Evolutionary conservation across 2,329 filamentous ascomycete genomes (phyloP), one percentile per base, ranked within the genome.

Genomic region (Coniochaeta ligniaria): DNA sequence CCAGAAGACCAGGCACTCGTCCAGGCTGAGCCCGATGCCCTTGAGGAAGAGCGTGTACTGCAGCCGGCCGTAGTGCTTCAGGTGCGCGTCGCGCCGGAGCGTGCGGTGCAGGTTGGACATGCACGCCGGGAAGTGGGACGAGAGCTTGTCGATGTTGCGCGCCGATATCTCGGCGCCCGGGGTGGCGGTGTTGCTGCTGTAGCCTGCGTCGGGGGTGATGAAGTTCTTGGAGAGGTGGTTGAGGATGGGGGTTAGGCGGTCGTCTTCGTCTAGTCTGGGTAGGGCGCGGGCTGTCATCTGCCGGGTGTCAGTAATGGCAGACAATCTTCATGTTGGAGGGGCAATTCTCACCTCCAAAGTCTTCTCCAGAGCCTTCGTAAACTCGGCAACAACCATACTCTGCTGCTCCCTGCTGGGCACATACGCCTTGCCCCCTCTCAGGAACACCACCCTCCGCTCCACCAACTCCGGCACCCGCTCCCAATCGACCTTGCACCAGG

Each of bases 41-140:
- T 99, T 99, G 61, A 99, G 82, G 83, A 99, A 99, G 4, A 99
- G 84, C 0, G 91, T 91, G 78, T 98, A 99, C 75, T 99, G 95
- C 11, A 98, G 80, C 64, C 95, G 90, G 16, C 92, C 93, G 69
- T 83, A 96, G 74, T 99, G 93, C 76, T 97, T 97, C 64, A 99
- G 80, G 71, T 99, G 93, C 14, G 87, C 88, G 70, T 96, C 94
- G 62, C 92, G 90, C 60, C 92, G 89, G 35, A 99, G 80, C 3
- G 89, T 90, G 60, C 85, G 87, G 74, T 99, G 95, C 26, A 99
- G 80, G 71, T 95, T 89, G 62, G 90, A 89, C 94, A 98, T 98
- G 78, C 95, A 98, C 8, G 96, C 84, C 0, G 92, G 92, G 77
- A 96, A 96, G 73, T 94, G 87, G 61, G 88, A 80, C 2, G 90